These are phyloP conservation scores for Hsuehochloa calcarea DNA, from an alignment of 176 grass and related monocot genomes.

Conservation along the genomic window DNA sequence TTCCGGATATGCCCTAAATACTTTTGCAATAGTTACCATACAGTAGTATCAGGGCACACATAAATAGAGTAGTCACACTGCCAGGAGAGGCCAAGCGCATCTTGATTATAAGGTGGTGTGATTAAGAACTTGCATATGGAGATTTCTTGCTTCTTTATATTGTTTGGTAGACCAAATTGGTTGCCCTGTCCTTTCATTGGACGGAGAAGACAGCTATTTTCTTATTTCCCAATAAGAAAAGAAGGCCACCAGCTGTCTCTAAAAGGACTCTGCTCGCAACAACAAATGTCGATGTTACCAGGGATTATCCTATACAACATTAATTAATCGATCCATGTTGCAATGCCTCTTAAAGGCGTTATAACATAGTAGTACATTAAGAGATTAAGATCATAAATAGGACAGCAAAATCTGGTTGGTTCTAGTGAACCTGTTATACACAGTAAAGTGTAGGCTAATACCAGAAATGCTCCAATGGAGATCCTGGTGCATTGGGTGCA, in stretches of 20 bases:
- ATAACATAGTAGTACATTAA: not conserved
- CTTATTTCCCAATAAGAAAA: not conserved
- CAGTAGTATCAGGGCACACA: too few relatives aligned
- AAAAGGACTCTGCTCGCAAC: not conserved
- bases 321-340: not conserved
- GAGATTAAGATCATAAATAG: not conserved
- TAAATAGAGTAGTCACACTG: not conserved
- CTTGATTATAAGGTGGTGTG: slow-evolving; percentile 11
- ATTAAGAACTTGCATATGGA: slow-evolving; percentile 12
- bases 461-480: not conserved
- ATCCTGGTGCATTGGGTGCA: not conserved
- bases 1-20: too few relatives aligned
- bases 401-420: not conserved
- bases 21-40: too few relatives aligned
- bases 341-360: not conserved
- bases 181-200: slow-evolving; percentile 21
- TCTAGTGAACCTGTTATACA: slow-evolving; percentile 10
- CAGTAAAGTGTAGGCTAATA: not conserved
- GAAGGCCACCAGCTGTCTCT: not conserved
- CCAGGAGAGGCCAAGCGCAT: not conserved
- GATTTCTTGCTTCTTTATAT: not conserved
- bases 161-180: slow-evolving; percentile 52
- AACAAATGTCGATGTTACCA: not conserved
- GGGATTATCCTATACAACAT: not conserved
- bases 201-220: not conserved